Conservation (phyloP, 306 rosid genomes). For the Lupinus albus region DNA sequence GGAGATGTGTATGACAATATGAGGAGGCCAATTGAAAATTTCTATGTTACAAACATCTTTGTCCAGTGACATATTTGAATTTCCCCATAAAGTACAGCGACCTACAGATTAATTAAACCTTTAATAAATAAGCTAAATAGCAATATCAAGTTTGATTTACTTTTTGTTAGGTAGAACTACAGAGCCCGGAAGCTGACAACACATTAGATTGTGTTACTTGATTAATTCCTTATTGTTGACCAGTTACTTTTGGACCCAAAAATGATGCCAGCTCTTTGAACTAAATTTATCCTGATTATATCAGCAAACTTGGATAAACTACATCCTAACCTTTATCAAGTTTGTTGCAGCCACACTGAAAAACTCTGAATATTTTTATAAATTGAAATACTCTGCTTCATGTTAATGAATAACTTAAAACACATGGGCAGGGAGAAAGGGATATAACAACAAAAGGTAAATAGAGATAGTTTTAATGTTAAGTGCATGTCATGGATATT, state of each 20-base stretch:
- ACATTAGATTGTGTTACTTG: slow-evolving; percentile 15
- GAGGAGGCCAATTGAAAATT: no score
- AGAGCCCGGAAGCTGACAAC: slow-evolving; percentile 10
- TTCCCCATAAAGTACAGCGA: no score
- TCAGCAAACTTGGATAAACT: slow-evolving; percentile 30
- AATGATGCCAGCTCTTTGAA: slow-evolving; percentile 31
- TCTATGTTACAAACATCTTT: no score
- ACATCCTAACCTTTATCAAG: slow-evolving; percentile 21
- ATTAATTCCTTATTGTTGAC: slow-evolving; percentile 22
- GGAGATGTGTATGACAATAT: no score
- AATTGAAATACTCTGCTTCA: slow-evolving; percentile 1
- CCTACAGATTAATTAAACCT: no score
- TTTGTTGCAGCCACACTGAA: slow-evolving; percentile 5
- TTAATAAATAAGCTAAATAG: slow-evolving; percentile 12
- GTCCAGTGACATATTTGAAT: no score
- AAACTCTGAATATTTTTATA: neutral
- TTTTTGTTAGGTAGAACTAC: slow-evolving; percentile 10
- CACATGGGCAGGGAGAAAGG: slow-evolving; percentile 11
- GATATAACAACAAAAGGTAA: slow-evolving; percentile 28
- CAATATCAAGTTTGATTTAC: slow-evolving; percentile 29
- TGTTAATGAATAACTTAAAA: slow-evolving; percentile 20
- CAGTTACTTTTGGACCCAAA: slow-evolving; percentile 38
- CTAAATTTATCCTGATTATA: slow-evolving; percentile 24
- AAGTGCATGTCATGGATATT: neutral
- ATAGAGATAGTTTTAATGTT: slow-evolving; percentile 29